Evolutionary conservation across 345 rosid species (phyloP).

Genomic region (Punica granatum): DNA sequence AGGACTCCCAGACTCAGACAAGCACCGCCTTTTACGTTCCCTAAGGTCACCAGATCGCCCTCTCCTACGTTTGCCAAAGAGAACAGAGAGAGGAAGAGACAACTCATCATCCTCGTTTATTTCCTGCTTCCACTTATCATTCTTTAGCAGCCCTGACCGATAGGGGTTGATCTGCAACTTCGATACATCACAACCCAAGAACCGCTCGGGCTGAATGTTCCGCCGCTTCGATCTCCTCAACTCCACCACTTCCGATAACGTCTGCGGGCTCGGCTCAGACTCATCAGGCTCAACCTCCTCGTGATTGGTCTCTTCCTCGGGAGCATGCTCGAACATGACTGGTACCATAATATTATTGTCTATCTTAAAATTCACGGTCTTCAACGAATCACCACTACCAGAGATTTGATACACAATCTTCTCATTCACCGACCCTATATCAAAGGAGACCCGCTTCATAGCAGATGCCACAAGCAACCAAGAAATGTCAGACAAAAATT

Average conservation of each 20-base stretch:
- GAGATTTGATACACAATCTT: constrained; percentile 61
- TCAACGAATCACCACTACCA: constrained; percentile 25
- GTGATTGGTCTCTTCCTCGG: constrained; percentile 15
- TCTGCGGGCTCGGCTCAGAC: constrained; percentile 11
- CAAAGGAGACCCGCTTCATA: constrained; percentile 38
- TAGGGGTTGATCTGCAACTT: constrained; percentile 36
- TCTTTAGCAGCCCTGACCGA: constrained; percentile 34
- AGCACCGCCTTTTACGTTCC: neutral
- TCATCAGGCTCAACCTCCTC: constrained; percentile 13
- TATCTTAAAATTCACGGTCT: constrained; percentile 39
- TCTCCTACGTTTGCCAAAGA: constrained; percentile 22
- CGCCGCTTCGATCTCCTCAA: constrained; percentile 74
- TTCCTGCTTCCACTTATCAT: constrained; percentile 29
- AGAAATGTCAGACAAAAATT: constrained; percentile 52
- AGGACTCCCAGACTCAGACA: neutral
- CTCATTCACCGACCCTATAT: constrained; percentile 43
- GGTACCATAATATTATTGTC: constrained; percentile 41
- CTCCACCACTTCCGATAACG: constrained; percentile 32
- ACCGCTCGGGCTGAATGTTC: constrained; percentile 59
- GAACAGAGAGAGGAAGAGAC: constrained; percentile 43
- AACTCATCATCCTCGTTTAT: constrained; percentile 38
- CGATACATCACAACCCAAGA: constrained; percentile 30
- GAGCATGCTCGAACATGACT: constrained; percentile 28
- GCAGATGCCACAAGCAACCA: constrained; percentile 67
- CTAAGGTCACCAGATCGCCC: constrained; percentile 10